Conservation (phyloP, 2,329 filamentous ascomycete species). For the Fusarium zealandicum region DNA sequence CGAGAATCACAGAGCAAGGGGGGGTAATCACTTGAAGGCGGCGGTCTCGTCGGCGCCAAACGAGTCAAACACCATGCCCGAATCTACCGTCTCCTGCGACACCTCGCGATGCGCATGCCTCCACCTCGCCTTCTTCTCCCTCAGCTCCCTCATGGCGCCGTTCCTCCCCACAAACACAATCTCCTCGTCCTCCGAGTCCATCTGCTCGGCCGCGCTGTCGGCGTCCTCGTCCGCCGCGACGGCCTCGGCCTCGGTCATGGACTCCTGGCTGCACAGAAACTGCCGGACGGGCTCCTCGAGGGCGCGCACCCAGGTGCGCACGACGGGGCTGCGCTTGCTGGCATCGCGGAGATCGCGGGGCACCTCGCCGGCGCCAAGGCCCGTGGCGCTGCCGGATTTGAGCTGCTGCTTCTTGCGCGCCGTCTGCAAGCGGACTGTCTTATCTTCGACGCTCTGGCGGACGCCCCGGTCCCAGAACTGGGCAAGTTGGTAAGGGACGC, state of each 20-base stretch:
- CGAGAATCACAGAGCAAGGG: background rate
- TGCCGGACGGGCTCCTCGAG: constrained; percentile 84
- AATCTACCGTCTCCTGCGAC: constrained; percentile 65
- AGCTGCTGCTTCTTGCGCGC: constrained; percentile 57
- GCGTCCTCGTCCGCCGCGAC: constrained; percentile 26
- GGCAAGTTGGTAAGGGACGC: constrained; percentile 88
- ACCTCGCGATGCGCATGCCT: constrained; percentile 60
- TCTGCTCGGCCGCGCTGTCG: constrained; percentile 48
- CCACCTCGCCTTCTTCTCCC: constrained; percentile 50
- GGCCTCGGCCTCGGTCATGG: constrained; percentile 18
- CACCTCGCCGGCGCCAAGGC: constrained; percentile 63
- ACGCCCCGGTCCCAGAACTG: constrained; percentile 76
- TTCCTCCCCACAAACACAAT: constrained; percentile 85
- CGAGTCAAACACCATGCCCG: constrained; percentile 81
- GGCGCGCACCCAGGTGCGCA: constrained; percentile 80
- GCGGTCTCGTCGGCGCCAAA: constrained; percentile 77
- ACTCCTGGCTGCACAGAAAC: constrained; percentile 68
- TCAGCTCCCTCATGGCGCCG: constrained; percentile 62
- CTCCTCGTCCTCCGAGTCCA: constrained; percentile 74
- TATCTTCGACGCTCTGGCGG: constrained; percentile 59
- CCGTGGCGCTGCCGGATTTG: constrained; percentile 51
- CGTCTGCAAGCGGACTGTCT: constrained; percentile 50
- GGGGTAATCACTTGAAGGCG: constrained; percentile 75
- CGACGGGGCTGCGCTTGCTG: constrained; percentile 80
- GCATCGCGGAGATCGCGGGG: constrained; percentile 81